Conservation (phyloP, 2,329 filamentous ascomycete genomes). For the Hypoxylon sp. region DNA sequence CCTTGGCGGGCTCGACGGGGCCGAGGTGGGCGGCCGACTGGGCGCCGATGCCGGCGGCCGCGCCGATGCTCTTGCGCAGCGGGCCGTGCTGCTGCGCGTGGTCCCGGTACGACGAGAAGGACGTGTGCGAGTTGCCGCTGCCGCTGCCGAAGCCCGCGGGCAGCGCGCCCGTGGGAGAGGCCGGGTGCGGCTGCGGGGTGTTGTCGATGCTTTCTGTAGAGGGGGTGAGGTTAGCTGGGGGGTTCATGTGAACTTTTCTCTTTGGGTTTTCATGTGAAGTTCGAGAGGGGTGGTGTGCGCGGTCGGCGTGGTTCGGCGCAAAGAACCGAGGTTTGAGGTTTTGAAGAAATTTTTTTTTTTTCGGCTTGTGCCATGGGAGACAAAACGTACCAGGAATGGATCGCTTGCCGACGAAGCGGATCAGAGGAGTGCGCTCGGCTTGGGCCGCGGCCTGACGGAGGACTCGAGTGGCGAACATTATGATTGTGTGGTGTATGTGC, state of each 20-base stretch:
- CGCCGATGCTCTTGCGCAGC: conserved; percentile 65
- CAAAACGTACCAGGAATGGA: conserved; percentile 60
- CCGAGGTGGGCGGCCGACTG: conserved; percentile 75
- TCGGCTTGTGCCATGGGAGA: not conserved
- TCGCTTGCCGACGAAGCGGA: conserved; percentile 69
- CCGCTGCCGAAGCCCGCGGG: conserved; percentile 59
- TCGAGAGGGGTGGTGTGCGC: not conserved
- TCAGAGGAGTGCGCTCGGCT: conserved; percentile 67
- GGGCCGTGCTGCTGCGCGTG: conserved; percentile 81
- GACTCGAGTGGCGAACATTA: conserved; percentile 64
- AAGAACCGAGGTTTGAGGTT: conserved; percentile 8
- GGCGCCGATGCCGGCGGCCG: conserved; percentile 55
- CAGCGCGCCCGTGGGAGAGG: conserved; percentile 70
- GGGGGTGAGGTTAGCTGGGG: conserved; percentile 12
- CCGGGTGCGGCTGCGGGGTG: conserved; percentile 75
- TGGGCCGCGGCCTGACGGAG: conserved; percentile 67
- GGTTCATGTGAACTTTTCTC: not conserved
- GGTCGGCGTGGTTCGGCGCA: not conserved
- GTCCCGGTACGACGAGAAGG: conserved; percentile 80
- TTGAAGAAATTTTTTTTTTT: not conserved
- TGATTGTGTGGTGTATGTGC: conserved; percentile 31
- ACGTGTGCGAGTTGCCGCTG: conserved; percentile 58
- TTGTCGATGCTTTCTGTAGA: conserved; percentile 73
- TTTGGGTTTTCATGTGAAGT: not conserved
- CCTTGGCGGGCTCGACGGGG: conserved; percentile 72